phyloP scores from a whole-genome alignment of 1,284 basidiomycete species.

The Agroathelia rolfsii region DNA sequence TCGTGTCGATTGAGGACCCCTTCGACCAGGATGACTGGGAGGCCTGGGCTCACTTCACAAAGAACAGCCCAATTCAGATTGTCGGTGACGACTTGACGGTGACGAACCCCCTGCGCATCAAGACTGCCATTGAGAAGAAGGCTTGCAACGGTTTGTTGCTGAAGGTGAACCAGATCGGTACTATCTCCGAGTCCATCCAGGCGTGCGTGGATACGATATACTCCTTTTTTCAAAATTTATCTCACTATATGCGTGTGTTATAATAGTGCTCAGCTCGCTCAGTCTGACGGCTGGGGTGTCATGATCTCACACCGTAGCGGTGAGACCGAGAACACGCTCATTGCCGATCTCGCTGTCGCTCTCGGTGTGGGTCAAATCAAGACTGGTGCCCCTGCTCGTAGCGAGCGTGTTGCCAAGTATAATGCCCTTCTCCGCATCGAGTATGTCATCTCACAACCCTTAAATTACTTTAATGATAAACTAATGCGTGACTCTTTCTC shows the following conservation, averaged over 20 bases:
- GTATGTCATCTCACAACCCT: conserved; percentile 33
- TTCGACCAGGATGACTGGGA: conserved; percentile 99
- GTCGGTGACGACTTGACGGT: conserved; percentile 98
- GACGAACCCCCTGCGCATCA: conserved; percentile 97
- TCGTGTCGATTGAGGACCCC: conserved; percentile 97
- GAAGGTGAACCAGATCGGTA: conserved; percentile 99
- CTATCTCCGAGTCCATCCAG: conserved; percentile 97
- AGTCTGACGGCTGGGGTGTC: conserved; percentile 97
- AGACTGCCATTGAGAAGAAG: conserved; percentile 99
- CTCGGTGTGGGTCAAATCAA: conserved; percentile 96
- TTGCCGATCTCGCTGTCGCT: conserved; percentile 93
- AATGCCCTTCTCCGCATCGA: conserved; percentile 86
- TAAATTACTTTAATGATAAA: too few relatives aligned
- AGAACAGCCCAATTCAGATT: conserved; percentile 73
- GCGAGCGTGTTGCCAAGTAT: conserved; percentile 93
- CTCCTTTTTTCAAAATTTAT: conserved; percentile 3
- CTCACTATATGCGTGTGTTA: neutral
- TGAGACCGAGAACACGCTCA: conserved; percentile 94
- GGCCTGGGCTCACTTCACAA: conserved; percentile 91
- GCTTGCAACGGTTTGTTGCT: conserved; percentile 98
- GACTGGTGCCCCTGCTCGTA: conserved; percentile 92
- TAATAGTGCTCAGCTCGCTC: conserved; percentile 83
- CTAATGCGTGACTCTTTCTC: conserved; percentile 14
- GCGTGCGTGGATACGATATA: conserved; percentile 46
- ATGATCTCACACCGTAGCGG: conserved; percentile 99